Evolutionary conservation across 768 basidiomycete genomes (phyloP), one percentile per base, ranked within the genome.

Genomic region (Atractiella rhizophila): DNA sequence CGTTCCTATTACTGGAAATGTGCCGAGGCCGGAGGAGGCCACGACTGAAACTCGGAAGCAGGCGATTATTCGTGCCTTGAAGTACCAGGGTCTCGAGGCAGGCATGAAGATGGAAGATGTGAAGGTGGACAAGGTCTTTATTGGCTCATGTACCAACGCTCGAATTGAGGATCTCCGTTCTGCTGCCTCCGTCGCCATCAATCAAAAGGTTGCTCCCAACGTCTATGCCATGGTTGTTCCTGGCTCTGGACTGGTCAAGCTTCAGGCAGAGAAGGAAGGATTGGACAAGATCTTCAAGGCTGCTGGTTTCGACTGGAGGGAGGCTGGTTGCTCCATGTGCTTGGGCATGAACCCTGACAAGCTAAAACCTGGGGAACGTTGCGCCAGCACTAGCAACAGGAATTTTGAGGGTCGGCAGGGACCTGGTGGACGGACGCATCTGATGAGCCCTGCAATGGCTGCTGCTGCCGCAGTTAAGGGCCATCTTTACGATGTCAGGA

Each of bases 291-390:
- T 86, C 50, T 81, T 88, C 65, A 78, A 73, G 56, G 74, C 76
- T 32, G 82, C 82, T 27, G 82, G 82, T 25, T 88, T 85, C 54
- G 82, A 88, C 54, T 86, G 82, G 82, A 69, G 82, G 38, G 82
- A 88, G 59, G 82, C 82, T 25, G 82, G 82, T 26, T 88, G 82
- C 56, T 88, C 82, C 13, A 88, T 88, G 82, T 88, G 82, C 61
- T 60, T 88, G 50, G 82, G 81, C 30, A 88, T 88, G 82, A 88
- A 88, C 59, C 78, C 81, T 11, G 82, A 88, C 59, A 79, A 83
- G 54, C 64, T 88, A 37, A 66, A 68, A 15, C 78, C 80, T 2
- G 73, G 76, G 40, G 63, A 67, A 54, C 74, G 82, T 32, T 86
- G 82, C 53, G 82, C 82, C 9, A 81, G 78, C 50, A 86, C 82